Conservation (phyloP, 1,139 yeast genomes). For the Yamadazyma atmosphaerica region DNA sequence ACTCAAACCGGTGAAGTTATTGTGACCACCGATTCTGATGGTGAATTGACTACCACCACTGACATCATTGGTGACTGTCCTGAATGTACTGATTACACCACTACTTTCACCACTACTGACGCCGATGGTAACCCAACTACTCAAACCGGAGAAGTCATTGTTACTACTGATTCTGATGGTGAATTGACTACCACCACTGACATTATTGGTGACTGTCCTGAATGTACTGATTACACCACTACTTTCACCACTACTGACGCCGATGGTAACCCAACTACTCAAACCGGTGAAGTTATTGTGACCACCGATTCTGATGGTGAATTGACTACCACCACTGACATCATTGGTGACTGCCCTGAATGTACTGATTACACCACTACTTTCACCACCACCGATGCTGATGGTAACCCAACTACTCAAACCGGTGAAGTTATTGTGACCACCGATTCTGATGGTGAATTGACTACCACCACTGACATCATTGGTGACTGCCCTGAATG, state of each 20-base stretch:
- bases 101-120: slow-evolving; percentile 17
- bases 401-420: slow-evolving; percentile 7
- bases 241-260: slow-evolving; percentile 1
- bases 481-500: slow-evolving; percentile 8
- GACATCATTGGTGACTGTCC: slow-evolving; percentile 11
- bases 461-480: slow-evolving; percentile 3
- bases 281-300: slow-evolving; percentile 5
- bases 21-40: slow-evolving; percentile 14
- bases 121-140: slow-evolving; percentile 20
- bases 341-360: slow-evolving; percentile 2
- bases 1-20: slow-evolving; percentile 14
- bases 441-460: slow-evolving; percentile 3
- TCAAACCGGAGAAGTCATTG: slow-evolving; percentile 13
- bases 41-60: slow-evolving; percentile 9
- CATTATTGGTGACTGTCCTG: slow-evolving; percentile 2
- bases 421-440: slow-evolving; percentile 10
- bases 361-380: slow-evolving; percentile 3
- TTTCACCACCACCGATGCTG: slow-evolving; percentile 5
- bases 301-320: slow-evolving; percentile 4
- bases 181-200: slow-evolving; percentile 8
- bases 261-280: slow-evolving; percentile 1
- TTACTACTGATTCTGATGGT: slow-evolving; percentile 9
- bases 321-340: slow-evolving; percentile 1
- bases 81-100: slow-evolving; percentile 19
- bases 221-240: slow-evolving; percentile 2